Evolutionary conservation across 805 yeast genomes (phyloP).

Genomic region (Cyberlindnera mycetangii): DNA sequence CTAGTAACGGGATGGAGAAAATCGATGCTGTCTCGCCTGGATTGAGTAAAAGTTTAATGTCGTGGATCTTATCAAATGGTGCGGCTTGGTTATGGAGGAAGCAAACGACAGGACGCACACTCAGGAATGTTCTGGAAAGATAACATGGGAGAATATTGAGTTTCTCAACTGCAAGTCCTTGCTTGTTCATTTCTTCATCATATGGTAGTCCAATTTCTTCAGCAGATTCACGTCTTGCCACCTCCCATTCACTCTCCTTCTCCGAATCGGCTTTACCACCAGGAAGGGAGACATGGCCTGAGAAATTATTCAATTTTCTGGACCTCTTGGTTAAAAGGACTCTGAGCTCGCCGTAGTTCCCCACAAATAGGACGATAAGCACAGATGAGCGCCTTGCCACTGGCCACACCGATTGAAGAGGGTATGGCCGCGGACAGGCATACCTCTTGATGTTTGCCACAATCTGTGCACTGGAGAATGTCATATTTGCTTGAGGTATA

Average conservation of each 20-base stretch:
- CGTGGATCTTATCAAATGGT: slow-evolving; percentile 21
- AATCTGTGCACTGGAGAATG: slow-evolving; percentile 13
- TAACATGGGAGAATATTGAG: slow-evolving; percentile 71
- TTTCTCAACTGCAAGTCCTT: slow-evolving; percentile 59
- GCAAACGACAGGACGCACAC: slow-evolving; percentile 80
- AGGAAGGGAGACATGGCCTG: slow-evolving; percentile 90
- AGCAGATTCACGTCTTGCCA: slow-evolving; percentile 77
- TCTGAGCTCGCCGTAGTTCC: slow-evolving; percentile 68
- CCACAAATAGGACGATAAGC: slow-evolving; percentile 67
- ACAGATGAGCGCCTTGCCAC: slow-evolving; percentile 73
- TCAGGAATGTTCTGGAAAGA: slow-evolving; percentile 74
- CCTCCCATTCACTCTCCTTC: slow-evolving; percentile 63
- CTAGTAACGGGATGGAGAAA: slow-evolving; percentile 67
- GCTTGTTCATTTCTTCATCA: slow-evolving; percentile 39
- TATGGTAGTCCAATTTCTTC: slow-evolving; percentile 81
- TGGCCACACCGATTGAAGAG: slow-evolving; percentile 66
- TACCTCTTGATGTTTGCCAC: slow-evolving; percentile 20
- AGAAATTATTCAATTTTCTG: slow-evolving; percentile 62
- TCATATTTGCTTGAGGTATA: slow-evolving; percentile 3
- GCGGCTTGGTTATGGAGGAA: slow-evolving; percentile 41
- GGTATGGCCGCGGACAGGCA: slow-evolving; percentile 19
- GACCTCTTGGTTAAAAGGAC: slow-evolving; percentile 81
- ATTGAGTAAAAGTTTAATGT: slow-evolving; percentile 49
- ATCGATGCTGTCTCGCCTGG: slow-evolving; percentile 77
- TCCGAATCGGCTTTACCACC: slow-evolving; percentile 87